phyloP scores from a whole-genome alignment of 1,284 basidiomycete genomes.

The Waitea zeae region DNA sequence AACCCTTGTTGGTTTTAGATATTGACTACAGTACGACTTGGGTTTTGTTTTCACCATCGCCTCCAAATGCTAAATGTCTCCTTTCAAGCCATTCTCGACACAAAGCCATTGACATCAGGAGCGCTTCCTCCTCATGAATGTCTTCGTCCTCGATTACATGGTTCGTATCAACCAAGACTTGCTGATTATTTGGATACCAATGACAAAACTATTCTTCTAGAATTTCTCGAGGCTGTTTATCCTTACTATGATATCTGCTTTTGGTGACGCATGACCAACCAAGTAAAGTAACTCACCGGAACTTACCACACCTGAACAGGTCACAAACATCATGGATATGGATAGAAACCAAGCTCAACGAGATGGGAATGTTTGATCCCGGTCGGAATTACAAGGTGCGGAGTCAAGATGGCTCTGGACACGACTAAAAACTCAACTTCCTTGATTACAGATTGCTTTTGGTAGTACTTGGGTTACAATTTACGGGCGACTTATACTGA shows the following conservation, averaged over 20 bases:
- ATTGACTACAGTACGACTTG: slow-evolving; percentile 63
- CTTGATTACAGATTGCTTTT: slow-evolving; percentile 43
- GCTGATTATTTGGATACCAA: too few relatives aligned
- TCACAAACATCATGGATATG: slow-evolving; percentile 83
- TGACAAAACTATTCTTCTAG: too few relatives aligned
- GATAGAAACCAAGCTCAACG: slow-evolving; percentile 82
- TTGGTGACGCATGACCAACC: slow-evolving; percentile 39
- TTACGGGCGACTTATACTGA: neutral
- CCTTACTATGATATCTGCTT: slow-evolving; percentile 76
- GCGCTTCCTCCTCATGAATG: slow-evolving; percentile 65
- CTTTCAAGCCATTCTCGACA: slow-evolving; percentile 56
- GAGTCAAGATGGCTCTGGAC: too few relatives aligned
- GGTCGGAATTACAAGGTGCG: slow-evolving; percentile 53
- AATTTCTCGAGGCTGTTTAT: slow-evolving; percentile 67
- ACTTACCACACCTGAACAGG: slow-evolving; percentile 21
- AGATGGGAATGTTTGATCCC: slow-evolving; percentile 61
- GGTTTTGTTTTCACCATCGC: neutral
- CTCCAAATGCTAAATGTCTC: too few relatives aligned
- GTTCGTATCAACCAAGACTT: too few relatives aligned
- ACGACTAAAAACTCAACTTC: too few relatives aligned
- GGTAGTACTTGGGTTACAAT: too few relatives aligned
- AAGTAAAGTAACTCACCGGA: too few relatives aligned
- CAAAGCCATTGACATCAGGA: slow-evolving; percentile 64
- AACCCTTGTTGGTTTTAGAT: slow-evolving; percentile 71
- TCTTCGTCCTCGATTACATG: slow-evolving; percentile 67